These are phyloP conservation scores for Gamsiella multidivaricata DNA, from an alignment of 192 early-diverging fungal genomes.

Conservation along the genomic window DNA sequence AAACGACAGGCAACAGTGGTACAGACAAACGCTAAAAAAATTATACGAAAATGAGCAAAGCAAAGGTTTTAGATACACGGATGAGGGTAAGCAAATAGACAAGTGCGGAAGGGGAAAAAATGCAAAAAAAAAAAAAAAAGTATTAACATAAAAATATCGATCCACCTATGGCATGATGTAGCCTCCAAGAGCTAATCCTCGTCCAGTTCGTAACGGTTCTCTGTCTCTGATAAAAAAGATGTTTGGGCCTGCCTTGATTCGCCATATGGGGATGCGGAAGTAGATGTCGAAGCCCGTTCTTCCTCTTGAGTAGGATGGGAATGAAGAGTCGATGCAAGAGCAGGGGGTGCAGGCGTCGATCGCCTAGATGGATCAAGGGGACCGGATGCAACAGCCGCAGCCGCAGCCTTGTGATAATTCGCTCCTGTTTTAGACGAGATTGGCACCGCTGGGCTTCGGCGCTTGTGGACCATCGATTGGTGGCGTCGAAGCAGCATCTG, in stretches of 20 bases:
- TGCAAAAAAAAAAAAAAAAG: neutral
- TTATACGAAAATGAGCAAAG: neutral
- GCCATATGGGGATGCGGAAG: too few relatives aligned
- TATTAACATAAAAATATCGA: neutral
- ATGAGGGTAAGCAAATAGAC: neutral
- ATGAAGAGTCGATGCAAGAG: too few relatives aligned
- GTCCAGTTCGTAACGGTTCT: too few relatives aligned
- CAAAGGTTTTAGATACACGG: too few relatives aligned
- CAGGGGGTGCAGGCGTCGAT: slow-evolving; percentile 1
- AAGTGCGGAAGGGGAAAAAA: neutral
- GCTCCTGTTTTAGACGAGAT: slow-evolving; percentile 12
- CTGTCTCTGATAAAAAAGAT: too few relatives aligned
- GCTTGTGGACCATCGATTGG: slow-evolving; percentile 53
- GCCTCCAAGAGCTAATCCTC: too few relatives aligned
- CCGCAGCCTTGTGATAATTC: slow-evolving; percentile 6
- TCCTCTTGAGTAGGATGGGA: too few relatives aligned
- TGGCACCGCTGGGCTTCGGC: slow-evolving; percentile 25
- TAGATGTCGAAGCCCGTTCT: neutral
- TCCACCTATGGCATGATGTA: too few relatives aligned
- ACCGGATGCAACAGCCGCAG: neutral
- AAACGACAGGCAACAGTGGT: neutral
- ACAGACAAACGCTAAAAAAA: slow-evolving; percentile 7
- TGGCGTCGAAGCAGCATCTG: slow-evolving; percentile 51
- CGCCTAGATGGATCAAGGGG: slow-evolving; percentile 2
- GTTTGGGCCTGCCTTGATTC: too few relatives aligned